Evolutionary conservation across 768 basidiomycete species (phyloP).

Genomic region (Boletellus sp.): DNA sequence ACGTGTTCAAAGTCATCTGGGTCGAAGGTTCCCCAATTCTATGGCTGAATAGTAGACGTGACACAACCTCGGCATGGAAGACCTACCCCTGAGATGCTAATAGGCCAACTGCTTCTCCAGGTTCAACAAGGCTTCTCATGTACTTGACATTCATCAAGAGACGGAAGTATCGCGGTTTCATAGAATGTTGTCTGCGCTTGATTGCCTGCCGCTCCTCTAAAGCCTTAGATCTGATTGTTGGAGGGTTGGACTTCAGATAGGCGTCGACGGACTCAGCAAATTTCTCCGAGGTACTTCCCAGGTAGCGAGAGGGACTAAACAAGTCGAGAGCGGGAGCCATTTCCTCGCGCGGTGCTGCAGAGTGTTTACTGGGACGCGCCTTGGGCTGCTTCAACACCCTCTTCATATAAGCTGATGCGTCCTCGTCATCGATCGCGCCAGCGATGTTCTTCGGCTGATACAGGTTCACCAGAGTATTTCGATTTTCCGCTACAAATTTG

Average conservation of each 20-base stretch:
- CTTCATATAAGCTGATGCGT: conserved; percentile 81
- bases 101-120: conserved; percentile 97
- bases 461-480: conserved; percentile 69
- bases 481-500: conserved; percentile 89
- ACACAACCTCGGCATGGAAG: neutral
- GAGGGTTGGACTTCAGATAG: conserved; percentile 76
- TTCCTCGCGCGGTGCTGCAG: conserved; percentile 51
- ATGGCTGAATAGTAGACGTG: conserved; percentile 1
- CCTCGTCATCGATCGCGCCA: conserved; percentile 58
- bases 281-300: conserved; percentile 90
- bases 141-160: conserved; percentile 89
- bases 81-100: conserved; percentile 94
- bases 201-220: conserved; percentile 38
- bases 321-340: conserved; percentile 70
- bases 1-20: conserved; percentile 99
- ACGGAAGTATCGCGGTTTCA: conserved; percentile 62
- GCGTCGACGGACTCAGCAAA: conserved; percentile 78
- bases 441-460: conserved; percentile 59
- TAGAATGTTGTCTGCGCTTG: conserved; percentile 43
- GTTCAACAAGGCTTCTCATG: conserved; percentile 89
- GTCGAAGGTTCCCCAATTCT: conserved; percentile 99
- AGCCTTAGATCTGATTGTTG: conserved; percentile 41
- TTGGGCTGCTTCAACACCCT: conserved; percentile 75
- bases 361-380: conserved; percentile 38
- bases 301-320: conserved; percentile 72